Percentiles rank a stretch among this genome's conserved stretches.
Evolutionary conservation across 176 grass and related monocot species (phyloP).

Genomic region (Lolium rigidum): DNA sequence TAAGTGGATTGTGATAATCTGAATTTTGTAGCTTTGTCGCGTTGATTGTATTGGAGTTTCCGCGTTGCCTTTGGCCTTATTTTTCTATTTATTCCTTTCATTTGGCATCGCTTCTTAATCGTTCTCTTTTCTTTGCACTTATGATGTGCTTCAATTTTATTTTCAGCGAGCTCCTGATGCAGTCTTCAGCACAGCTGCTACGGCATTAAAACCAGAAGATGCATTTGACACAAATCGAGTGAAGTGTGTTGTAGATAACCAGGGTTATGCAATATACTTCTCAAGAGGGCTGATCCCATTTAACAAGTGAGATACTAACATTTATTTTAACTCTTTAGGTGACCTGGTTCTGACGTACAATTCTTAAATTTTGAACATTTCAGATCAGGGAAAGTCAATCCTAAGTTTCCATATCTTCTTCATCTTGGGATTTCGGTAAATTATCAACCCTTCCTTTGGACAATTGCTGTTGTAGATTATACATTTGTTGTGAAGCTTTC

Average conservation of each 20-base stretch:
- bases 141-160: slow-evolving; percentile 16
- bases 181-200: slow-evolving; percentile 95
- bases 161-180: slow-evolving; percentile 88
- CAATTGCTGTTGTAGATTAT: background rate
- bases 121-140: background rate
- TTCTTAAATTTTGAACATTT: slow-evolving; percentile 45
- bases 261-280: slow-evolving; percentile 96
- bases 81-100: background rate
- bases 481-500: background rate
- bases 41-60: background rate
- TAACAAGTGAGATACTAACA: slow-evolving; percentile 69
- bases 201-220: slow-evolving; percentile 86
- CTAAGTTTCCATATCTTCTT: slow-evolving; percentile 85
- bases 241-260: slow-evolving; percentile 92
- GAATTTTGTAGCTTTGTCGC: background rate
- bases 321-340: slow-evolving; percentile 4
- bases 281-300: slow-evolving; percentile 93
- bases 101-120: background rate
- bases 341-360: background rate
- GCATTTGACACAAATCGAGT: slow-evolving; percentile 87
- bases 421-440: slow-evolving; percentile 94
- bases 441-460: slow-evolving; percentile 12
- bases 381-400: slow-evolving; percentile 82
- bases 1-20: background rate
- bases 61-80: background rate